phyloP scores from a whole-genome alignment of 2,329 filamentous ascomycete species.

The Fusarium decemcellulare region DNA sequence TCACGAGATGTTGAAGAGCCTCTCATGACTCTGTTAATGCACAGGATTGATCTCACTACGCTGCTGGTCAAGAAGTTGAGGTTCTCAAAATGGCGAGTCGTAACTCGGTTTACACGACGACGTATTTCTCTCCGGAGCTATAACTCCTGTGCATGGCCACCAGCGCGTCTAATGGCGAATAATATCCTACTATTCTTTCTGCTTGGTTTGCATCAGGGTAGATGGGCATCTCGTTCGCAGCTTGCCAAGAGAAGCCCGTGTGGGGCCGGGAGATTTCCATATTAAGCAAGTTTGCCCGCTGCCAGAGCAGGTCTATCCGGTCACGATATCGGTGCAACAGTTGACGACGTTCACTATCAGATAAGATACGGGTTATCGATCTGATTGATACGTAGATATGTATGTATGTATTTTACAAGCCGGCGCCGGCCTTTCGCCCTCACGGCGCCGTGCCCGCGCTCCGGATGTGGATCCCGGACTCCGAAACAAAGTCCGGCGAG shows the following conservation, averaged over 20 bases:
- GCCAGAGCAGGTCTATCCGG: not conserved
- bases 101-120: not conserved
- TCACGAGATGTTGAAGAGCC: not conserved
- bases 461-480: constrained; percentile 26
- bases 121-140: constrained; percentile 14
- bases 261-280: constrained; percentile 16
- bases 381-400: not conserved
- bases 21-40: not conserved
- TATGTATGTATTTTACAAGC: too few relatives aligned
- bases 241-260: not conserved
- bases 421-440: constrained; percentile 7
- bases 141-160: not conserved
- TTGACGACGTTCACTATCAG: not conserved
- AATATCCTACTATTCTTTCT: not conserved
- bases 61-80: not conserved
- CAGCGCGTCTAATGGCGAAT: not conserved
- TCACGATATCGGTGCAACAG: not conserved
- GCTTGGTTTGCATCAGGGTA: not conserved
- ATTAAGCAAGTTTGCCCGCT: constrained; percentile 6
- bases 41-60: too few relatives aligned
- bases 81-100: not conserved
- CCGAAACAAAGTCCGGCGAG: constrained; percentile 14
- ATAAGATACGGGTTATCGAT: not conserved
- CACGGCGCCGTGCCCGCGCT: not conserved
- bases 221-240: not conserved